Evolutionary conservation across 1,139 yeast genomes (phyloP).

Genomic region (Pichia sp.): DNA sequence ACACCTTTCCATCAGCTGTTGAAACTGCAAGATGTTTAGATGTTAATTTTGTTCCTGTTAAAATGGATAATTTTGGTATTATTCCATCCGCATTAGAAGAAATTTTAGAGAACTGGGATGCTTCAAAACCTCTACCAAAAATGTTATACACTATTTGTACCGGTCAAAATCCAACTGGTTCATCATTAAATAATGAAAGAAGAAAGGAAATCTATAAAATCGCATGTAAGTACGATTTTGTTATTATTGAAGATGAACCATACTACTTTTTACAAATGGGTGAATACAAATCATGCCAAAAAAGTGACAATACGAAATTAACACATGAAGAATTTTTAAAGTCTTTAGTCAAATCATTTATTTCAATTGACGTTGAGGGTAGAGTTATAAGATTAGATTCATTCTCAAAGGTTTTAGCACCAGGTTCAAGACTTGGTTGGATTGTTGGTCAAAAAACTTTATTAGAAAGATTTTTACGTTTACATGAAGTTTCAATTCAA

Average conservation of each 20-base stretch:
- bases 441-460: constrained; percentile 65
- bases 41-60: constrained; percentile 60
- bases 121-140: constrained; percentile 42
- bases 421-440: constrained; percentile 91
- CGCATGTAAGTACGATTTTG: constrained; percentile 71
- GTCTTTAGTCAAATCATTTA: constrained; percentile 71
- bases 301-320: constrained; percentile 27
- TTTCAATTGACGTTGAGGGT: constrained; percentile 78
- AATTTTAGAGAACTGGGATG: constrained; percentile 65
- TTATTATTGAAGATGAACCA: constrained; percentile 88
- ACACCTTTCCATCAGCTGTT: constrained; percentile 74
- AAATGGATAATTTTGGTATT: constrained; percentile 75
- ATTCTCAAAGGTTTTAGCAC: constrained; percentile 87
- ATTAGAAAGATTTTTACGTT: constrained; percentile 61
- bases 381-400: constrained; percentile 88
- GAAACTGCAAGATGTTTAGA: constrained; percentile 78
- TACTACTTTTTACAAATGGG: constrained; percentile 92
- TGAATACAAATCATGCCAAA: constrained; percentile 45
- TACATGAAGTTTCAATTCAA: constrained; percentile 81
- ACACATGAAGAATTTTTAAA: constrained; percentile 51
- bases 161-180: constrained; percentile 95
- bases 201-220: constrained; percentile 63
- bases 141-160: constrained; percentile 82
- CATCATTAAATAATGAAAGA: constrained; percentile 64
- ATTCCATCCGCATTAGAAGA: constrained; percentile 65